Evolutionary conservation across 768 basidiomycete genomes (phyloP).

Genomic region (Mycena albidolilacea): DNA sequence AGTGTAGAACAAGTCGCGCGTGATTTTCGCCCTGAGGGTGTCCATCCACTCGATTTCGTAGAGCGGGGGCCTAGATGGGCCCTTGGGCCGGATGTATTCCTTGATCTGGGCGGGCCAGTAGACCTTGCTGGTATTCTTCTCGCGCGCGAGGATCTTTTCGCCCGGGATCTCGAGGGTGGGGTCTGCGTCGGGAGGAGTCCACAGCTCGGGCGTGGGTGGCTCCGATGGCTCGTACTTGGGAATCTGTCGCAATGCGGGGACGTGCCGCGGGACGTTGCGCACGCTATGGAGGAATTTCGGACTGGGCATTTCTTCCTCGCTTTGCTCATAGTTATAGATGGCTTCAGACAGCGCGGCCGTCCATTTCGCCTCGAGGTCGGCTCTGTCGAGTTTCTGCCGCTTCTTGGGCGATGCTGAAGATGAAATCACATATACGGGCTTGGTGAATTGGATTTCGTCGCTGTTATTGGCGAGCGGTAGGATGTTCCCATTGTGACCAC

Average conservation of each 20-base stretch:
- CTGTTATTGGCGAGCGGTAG: conserved; percentile 52
- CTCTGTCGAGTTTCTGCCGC: conserved; percentile 56
- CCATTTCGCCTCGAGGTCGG: conserved; percentile 60
- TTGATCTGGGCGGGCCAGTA: conserved; percentile 82
- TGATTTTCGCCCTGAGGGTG: conserved; percentile 54
- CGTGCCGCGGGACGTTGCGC: conserved; percentile 15
- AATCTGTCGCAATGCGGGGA: conserved; percentile 26
- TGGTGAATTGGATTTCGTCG: conserved; percentile 56
- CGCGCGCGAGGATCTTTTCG: conserved; percentile 73
- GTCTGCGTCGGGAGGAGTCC: conserved; percentile 64
- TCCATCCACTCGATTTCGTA: conserved; percentile 78
- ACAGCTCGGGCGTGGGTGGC: conserved; percentile 40
- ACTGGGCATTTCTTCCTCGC: conserved; percentile 60
- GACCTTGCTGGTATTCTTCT: conserved; percentile 48
- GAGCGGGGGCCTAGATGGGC: conserved; percentile 52
- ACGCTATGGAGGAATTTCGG: conserved; percentile 47
- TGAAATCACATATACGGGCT: conserved; percentile 46
- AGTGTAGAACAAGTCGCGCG: conserved; percentile 71
- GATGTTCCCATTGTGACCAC: conserved; percentile 57
- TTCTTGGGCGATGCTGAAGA: conserved; percentile 58
- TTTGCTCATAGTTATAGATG: conserved; percentile 61
- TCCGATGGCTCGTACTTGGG: conserved; percentile 32
- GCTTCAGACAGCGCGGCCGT: conserved; percentile 61
- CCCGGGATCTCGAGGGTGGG: conserved; percentile 72
- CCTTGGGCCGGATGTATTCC: conserved; percentile 62